Conservation (phyloP, 2,329 filamentous ascomycete species). For the Aspergillus pseudoviridinutans region DNA sequence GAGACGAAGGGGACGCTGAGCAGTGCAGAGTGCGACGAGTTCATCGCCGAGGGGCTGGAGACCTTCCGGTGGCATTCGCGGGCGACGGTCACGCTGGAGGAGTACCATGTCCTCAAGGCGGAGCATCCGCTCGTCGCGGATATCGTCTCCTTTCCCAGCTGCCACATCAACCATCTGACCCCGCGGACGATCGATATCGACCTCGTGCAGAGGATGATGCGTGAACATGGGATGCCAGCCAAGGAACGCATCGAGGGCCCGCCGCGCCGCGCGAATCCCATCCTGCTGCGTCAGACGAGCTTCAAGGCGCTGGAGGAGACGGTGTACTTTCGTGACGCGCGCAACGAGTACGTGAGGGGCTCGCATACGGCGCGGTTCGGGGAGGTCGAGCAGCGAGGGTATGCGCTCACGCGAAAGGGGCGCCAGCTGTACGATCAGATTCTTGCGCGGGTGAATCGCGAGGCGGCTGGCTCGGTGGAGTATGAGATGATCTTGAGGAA, state of each 20-base stretch:
- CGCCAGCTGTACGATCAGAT: slow-evolving; percentile 46
- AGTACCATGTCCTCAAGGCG: slow-evolving; percentile 41
- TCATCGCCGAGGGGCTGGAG: slow-evolving; percentile 44
- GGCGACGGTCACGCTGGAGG: slow-evolving; percentile 37
- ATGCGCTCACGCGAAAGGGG: slow-evolving; percentile 46
- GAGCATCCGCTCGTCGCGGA: slow-evolving; percentile 50
- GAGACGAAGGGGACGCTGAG: slow-evolving; percentile 31
- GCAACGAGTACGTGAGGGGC: slow-evolving; percentile 24
- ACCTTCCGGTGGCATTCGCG: slow-evolving; percentile 48
- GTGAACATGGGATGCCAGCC: slow-evolving; percentile 35
- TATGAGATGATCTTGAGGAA: slow-evolving; percentile 21
- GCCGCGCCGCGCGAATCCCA: slow-evolving; percentile 41
- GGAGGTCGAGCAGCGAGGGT: slow-evolving; percentile 52
- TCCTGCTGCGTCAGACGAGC: slow-evolving; percentile 53
- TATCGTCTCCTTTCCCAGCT: slow-evolving; percentile 40
- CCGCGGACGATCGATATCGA: slow-evolving; percentile 50
- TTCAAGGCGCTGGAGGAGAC: slow-evolving; percentile 50
- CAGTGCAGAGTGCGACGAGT: slow-evolving; percentile 27
- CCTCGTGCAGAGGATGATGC: slow-evolving; percentile 44
- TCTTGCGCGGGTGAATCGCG: slow-evolving; percentile 24
- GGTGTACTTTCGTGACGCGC: slow-evolving; percentile 37
- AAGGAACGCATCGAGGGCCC: slow-evolving; percentile 53
- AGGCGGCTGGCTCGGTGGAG: slow-evolving; percentile 4
- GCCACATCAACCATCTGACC: slow-evolving; percentile 54
- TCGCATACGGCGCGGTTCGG: slow-evolving; percentile 51